Evolutionary conservation across 495 filamentous ascomycete genomes (phyloP).

Genomic region (Daldinia bambusicola): DNA sequence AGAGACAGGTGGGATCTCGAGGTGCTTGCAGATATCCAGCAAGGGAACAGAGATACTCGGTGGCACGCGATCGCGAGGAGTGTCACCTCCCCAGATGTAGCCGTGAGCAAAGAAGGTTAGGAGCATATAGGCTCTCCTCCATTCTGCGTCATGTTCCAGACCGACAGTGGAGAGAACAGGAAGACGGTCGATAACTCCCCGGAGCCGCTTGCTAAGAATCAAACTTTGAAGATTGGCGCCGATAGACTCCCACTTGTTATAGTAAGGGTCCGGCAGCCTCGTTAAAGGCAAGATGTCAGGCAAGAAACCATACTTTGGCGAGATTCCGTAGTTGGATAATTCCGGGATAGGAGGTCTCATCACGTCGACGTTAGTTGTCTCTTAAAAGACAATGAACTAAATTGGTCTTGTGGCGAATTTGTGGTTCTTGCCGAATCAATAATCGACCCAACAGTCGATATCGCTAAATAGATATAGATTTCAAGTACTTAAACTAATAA

Average conservation of each 20-base stretch:
- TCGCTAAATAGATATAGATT: conserved; percentile 5
- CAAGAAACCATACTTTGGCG: conserved; percentile 86
- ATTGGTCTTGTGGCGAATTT: conserved; percentile 4
- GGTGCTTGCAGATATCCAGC: conserved; percentile 76
- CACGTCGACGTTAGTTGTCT: conserved; percentile 35
- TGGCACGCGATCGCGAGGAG: conserved; percentile 83
- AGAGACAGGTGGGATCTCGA: conserved; percentile 92
- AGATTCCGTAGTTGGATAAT: conserved; percentile 87
- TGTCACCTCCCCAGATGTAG: conserved; percentile 94
- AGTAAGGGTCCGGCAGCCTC: conserved; percentile 85
- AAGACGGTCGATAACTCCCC: conserved; percentile 77
- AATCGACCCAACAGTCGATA: neutral
- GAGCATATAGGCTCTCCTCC: conserved; percentile 89
- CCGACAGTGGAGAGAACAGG: conserved; percentile 83
- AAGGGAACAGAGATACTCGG: conserved; percentile 85
- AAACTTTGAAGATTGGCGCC: conserved; percentile 85
- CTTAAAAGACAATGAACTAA: neutral
- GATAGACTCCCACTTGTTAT: conserved; percentile 90
- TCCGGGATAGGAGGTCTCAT: conserved; percentile 89
- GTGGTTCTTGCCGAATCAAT: neutral
- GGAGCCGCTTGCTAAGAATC: conserved; percentile 82
- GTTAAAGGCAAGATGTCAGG: conserved; percentile 82
- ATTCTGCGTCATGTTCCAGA: conserved; percentile 84
- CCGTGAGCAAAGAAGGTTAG: conserved; percentile 89
- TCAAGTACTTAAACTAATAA: conserved; percentile 25